Conservation (phyloP, 2,329 filamentous ascomycete genomes). For the Stemphylium lycopersici region DNA sequence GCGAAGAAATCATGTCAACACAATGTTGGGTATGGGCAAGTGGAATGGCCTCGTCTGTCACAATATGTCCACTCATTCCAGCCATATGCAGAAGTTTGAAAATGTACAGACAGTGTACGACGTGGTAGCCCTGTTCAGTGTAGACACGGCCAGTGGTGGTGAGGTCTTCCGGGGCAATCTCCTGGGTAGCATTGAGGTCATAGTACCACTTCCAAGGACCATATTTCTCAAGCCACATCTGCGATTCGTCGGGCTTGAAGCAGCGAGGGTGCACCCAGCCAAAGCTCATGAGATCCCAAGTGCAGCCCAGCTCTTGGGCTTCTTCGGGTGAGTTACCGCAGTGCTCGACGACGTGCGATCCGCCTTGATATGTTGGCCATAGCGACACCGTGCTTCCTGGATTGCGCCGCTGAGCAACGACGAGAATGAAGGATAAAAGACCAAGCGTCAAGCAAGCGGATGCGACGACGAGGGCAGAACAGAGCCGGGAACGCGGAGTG, state of each 20-base stretch:
- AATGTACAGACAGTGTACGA: not conserved
- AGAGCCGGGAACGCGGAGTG: not conserved
- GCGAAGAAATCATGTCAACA: not conserved
- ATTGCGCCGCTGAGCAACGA: not conserved
- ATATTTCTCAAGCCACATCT: not conserved
- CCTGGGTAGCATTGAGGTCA: not conserved
- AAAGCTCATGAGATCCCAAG: not conserved
- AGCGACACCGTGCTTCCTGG: not conserved
- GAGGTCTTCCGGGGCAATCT: not conserved
- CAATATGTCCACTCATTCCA: not conserved
- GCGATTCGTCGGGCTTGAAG: not conserved
- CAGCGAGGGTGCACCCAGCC: not conserved
- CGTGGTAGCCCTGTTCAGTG: not conserved
- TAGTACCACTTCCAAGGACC: not conserved
- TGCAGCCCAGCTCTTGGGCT: not conserved
- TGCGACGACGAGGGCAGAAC: not conserved
- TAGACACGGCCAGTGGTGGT: not conserved
- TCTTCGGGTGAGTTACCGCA: not conserved
- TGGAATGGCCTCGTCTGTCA: not conserved
- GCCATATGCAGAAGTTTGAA: not conserved
- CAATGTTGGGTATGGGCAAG: not conserved
- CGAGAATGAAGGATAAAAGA: not conserved
- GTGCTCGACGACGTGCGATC: slow-evolving; percentile 1
- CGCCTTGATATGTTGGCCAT: slow-evolving; percentile 1
- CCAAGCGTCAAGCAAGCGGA: not conserved